Percentiles rank a stretch among this genome's conserved stretches.
Conservation (phyloP, 2,329 filamentous ascomycete genomes). For the Phyllosticta citrichinensis region DNA sequence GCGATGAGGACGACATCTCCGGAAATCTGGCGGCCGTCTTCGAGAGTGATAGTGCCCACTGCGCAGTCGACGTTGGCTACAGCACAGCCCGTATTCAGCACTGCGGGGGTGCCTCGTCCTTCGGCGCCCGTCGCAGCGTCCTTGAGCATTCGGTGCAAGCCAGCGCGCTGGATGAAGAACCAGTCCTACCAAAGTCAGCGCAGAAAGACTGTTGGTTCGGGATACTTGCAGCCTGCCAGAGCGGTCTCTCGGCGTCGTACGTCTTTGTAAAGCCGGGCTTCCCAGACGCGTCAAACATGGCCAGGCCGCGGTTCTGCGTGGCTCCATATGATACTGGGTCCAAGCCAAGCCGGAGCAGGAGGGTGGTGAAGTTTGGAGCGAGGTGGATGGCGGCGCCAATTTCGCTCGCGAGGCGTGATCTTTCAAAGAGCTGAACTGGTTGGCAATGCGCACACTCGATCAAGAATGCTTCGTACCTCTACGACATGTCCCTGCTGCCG, state of each 20-base stretch:
- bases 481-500: conserved; percentile 44
- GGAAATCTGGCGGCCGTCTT: conserved; percentile 32
- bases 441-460: not conserved
- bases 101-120: conserved; percentile 26
- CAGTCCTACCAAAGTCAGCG: not conserved
- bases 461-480: not conserved
- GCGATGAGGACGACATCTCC: conserved; percentile 46
- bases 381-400: conserved; percentile 53
- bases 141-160: conserved; percentile 45
- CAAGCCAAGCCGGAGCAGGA: conserved; percentile 40
- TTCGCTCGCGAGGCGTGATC: conserved; percentile 47
- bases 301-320: not conserved
- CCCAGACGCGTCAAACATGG: conserved; percentile 11
- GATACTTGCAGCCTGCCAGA: conserved; percentile 1
- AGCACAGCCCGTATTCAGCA: conserved; percentile 32
- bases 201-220: not conserved
- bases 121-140: conserved; percentile 13
- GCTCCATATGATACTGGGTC: conserved; percentile 32
- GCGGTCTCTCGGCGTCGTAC: not conserved
- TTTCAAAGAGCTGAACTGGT: conserved; percentile 40
- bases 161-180: conserved; percentile 40
- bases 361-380: conserved; percentile 50
- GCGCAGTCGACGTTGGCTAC: conserved; percentile 36
- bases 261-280: not conserved
- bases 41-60: conserved; percentile 34